phyloP scores from a whole-genome alignment of 257 asterid genomes.

The Gentiana dahurica region DNA sequence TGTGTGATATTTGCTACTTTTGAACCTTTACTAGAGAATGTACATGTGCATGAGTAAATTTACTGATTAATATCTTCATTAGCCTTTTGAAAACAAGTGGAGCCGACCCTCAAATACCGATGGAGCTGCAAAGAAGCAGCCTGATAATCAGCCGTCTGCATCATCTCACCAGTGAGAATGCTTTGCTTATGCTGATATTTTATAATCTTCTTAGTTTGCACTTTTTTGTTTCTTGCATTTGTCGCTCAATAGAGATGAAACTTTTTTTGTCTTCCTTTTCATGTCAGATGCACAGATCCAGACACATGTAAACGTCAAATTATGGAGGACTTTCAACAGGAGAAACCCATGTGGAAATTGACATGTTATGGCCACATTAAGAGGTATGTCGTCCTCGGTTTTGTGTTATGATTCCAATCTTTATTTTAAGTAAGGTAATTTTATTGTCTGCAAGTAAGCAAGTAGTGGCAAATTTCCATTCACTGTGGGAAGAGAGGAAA shows the following conservation, averaged over 20 bases:
- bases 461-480: no score
- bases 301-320: conserved; percentile 64
- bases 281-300: conserved; percentile 76
- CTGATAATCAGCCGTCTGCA: conserved; percentile 45
- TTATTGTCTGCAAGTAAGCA: no score
- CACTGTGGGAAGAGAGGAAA: no score
- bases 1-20: no score
- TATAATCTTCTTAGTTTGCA: not conserved
- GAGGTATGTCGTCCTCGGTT: conserved; percentile 36
- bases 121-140: conserved; percentile 36
- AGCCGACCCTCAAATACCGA: conserved; percentile 34
- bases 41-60: conserved; percentile 1
- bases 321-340: conserved; percentile 56
- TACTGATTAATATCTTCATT: conserved; percentile 15
- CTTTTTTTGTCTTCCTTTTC: conserved; percentile 16
- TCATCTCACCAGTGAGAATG: conserved; percentile 57
- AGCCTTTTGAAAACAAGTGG: conserved; percentile 94
- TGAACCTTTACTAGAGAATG: not conserved
- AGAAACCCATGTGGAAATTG: conserved; percentile 81
- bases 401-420: not conserved
- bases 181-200: not conserved
- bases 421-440: no score
- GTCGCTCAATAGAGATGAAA: conserved; percentile 7
- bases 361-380: conserved; percentile 77
- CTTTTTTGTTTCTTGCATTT: conserved; percentile 9